Evolutionary conservation across 192 early-diverging fungal species (phyloP).

Genomic region (Geranomyces michiganensis): DNA sequence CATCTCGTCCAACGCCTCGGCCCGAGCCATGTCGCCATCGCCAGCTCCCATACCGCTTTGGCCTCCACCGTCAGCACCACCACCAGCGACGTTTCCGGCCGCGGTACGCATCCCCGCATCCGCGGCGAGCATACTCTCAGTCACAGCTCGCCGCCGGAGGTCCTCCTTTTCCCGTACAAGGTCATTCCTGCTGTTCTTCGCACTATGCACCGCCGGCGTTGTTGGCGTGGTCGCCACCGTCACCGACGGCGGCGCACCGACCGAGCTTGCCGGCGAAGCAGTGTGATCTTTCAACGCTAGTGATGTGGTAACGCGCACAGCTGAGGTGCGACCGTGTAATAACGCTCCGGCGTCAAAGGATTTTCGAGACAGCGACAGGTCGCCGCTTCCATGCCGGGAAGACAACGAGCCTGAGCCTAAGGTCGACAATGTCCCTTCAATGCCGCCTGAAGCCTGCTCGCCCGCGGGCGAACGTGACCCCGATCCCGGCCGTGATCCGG

Average conservation of each 20-base stretch:
- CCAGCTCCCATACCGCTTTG: not conserved
- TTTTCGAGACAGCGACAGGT: not conserved
- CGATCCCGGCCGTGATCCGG: not conserved
- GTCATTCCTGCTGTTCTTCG: not conserved
- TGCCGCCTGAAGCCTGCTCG: too few relatives aligned
- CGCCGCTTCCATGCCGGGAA: not conserved
- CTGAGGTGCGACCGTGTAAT: not conserved
- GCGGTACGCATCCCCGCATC: not conserved
- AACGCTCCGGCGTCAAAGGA: not conserved
- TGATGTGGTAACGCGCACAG: not conserved
- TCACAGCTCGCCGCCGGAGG: constrained; percentile 24
- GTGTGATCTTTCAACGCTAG: not conserved
- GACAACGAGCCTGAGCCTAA: not conserved
- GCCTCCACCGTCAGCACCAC: not conserved
- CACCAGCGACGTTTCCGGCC: too few relatives aligned
- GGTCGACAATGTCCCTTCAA: too few relatives aligned
- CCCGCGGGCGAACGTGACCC: too few relatives aligned
- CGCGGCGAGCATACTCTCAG: constrained; percentile 15
- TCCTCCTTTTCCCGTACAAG: constrained; percentile 25
- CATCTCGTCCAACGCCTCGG: not conserved
- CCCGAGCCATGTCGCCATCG: not conserved
- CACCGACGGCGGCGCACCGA: not conserved
- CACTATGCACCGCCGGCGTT: not conserved
- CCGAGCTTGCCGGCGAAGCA: not conserved
- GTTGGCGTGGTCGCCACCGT: not conserved